Evolutionary conservation across 1,284 basidiomycete species (phyloP).

Genomic region (Marasmius oreades): DNA sequence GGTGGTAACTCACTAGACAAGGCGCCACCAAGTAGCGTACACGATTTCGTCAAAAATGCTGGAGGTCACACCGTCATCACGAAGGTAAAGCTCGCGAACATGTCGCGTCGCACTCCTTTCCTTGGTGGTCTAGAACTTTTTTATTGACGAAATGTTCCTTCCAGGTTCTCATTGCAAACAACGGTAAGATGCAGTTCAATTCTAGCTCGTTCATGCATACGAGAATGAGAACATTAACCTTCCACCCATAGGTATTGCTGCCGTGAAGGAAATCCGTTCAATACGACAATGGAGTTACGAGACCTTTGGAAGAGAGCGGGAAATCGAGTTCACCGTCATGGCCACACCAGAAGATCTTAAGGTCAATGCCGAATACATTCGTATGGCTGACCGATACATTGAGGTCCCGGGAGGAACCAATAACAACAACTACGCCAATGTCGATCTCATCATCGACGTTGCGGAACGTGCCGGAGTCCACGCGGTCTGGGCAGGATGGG

Average conservation of each 20-base stretch:
- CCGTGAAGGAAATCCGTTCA: slow-evolving; percentile 98
- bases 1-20: slow-evolving; percentile 91
- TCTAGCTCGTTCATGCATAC: slow-evolving; percentile 4
- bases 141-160: neutral
- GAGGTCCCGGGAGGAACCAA: slow-evolving; percentile 98
- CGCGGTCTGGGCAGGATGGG: slow-evolving; percentile 99
- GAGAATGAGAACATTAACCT: slow-evolving; percentile 20
- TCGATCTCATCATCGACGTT: slow-evolving; percentile 98
- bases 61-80: slow-evolving; percentile 99
- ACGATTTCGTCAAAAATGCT: slow-evolving; percentile 89
- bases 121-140: slow-evolving; percentile 2
- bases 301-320: slow-evolving; percentile 95
- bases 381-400: slow-evolving; percentile 99
- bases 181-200: slow-evolving; percentile 69
- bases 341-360: slow-evolving; percentile 98
- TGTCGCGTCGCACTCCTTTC: slow-evolving; percentile 3
- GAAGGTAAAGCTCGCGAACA: slow-evolving; percentile 59
- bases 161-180: slow-evolving; percentile 95
- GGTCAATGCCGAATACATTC: slow-evolving; percentile 99
- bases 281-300: slow-evolving; percentile 99
- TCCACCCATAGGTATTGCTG: slow-evolving; percentile 78
- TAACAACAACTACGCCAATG: slow-evolving; percentile 99
- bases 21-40: slow-evolving; percentile 76
- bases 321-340: slow-evolving; percentile 99
- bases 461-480: slow-evolving; percentile 97